A percentile compares a stretch with the other conserved stretches of the same genome.
phyloP scores from a whole-genome alignment of 164 flowering plant species.

The Taxillus chinensis region DNA sequence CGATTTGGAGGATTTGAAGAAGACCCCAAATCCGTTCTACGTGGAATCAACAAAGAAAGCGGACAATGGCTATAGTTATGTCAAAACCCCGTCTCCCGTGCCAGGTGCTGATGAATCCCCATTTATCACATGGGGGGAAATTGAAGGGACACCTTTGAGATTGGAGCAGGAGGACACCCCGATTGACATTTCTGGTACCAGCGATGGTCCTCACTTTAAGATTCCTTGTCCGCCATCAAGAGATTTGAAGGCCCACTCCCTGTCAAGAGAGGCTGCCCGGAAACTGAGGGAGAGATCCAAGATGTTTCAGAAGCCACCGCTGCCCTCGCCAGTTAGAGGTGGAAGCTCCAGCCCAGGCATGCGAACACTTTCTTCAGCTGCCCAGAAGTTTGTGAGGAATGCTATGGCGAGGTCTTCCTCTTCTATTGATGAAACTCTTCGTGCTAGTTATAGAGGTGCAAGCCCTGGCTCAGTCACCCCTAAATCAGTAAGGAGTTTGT shows the following conservation, averaged over 20 bases:
- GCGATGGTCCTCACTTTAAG: constrained; percentile 69
- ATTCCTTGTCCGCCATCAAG: constrained; percentile 65
- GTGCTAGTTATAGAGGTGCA: constrained; percentile 83
- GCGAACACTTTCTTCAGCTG: constrained; percentile 74
- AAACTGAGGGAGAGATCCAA: constrained; percentile 75
- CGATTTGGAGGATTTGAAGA: constrained; percentile 85
- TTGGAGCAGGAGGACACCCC: constrained; percentile 80
- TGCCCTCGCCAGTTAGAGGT: constrained; percentile 72
- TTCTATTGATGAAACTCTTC: constrained; percentile 77
- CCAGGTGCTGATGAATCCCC: constrained; percentile 93
- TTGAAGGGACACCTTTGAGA: constrained; percentile 92
- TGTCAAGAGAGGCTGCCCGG: constrained; percentile 89
- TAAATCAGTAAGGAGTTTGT: constrained; percentile 63
- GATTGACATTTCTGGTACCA: constrained; percentile 69
- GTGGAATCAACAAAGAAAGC: constrained; percentile 65
- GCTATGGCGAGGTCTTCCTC: constrained; percentile 73
- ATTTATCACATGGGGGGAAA: constrained; percentile 96
- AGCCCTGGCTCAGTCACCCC: constrained; percentile 64
- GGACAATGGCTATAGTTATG: constrained; percentile 74
- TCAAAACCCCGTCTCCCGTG: constrained; percentile 84
- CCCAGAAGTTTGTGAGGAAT: constrained; percentile 93
- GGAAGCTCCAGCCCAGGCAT: constrained; percentile 89
- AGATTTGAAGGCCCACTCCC: constrained; percentile 77
- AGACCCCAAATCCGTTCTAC: constrained; percentile 69
- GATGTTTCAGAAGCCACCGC: constrained; percentile 82